These are phyloP conservation scores for Cryptococcus sp. DNA, from an alignment of 1,284 basidiomycete genomes.

Conservation along the genomic window DNA sequence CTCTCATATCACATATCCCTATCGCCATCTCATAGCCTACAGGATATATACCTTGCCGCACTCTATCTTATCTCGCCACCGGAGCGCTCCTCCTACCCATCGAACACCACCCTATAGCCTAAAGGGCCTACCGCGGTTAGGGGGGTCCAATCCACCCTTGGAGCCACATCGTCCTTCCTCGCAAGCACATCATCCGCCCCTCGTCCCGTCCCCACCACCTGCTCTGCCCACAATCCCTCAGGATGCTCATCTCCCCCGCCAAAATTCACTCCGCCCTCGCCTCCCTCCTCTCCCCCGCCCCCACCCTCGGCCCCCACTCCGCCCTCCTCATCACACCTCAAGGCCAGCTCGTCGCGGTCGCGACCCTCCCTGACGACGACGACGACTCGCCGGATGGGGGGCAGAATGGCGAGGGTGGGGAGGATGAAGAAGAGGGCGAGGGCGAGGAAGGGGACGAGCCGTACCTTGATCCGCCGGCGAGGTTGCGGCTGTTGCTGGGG, in stretches of 20 bases:
- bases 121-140: too few relatives aligned
- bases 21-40: too few relatives aligned
- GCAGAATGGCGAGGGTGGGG: slow-evolving; percentile 2
- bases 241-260: slow-evolving; percentile 15
- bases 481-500: slow-evolving; percentile 29
- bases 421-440: slow-evolving; percentile 3
- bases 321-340: slow-evolving; percentile 33
- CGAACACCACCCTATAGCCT: too few relatives aligned
- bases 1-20: too few relatives aligned
- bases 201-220: too few relatives aligned
- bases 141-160: too few relatives aligned
- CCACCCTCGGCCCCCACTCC: slow-evolving; percentile 21
- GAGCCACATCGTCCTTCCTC: too few relatives aligned
- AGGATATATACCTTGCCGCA: too few relatives aligned
- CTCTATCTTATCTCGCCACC: too few relatives aligned
- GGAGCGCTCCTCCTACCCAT: too few relatives aligned
- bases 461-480: slow-evolving; percentile 31
- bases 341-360: slow-evolving; percentile 26
- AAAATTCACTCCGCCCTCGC: slow-evolving; percentile 12
- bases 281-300: slow-evolving; percentile 5
- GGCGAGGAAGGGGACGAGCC: slow-evolving; percentile 22
- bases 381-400: slow-evolving; percentile 4
- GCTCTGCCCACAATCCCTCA: neutral
- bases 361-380: slow-evolving; percentile 14
- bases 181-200: too few relatives aligned